phyloP scores from a whole-genome alignment of 768 basidiomycete species.

The Solioccasus polychromus region DNA sequence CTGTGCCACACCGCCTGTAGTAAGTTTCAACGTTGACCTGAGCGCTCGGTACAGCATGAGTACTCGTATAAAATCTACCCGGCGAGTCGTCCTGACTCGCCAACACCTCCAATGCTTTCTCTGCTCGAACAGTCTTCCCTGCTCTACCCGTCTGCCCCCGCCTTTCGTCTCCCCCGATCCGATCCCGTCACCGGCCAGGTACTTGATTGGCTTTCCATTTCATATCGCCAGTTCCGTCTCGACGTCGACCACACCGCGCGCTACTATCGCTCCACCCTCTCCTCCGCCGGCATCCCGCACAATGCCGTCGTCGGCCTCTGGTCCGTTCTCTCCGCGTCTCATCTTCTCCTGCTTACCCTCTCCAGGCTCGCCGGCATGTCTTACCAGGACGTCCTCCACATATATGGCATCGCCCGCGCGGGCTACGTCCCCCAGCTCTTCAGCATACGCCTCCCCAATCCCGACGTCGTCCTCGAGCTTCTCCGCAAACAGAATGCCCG shows the following conservation, averaged over 20 bases:
- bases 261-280: constrained; percentile 57
- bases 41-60: constrained; percentile 31
- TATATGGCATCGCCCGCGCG: constrained; percentile 73
- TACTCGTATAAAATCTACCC: constrained; percentile 31
- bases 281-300: constrained; percentile 42
- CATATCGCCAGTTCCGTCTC: constrained; percentile 58
- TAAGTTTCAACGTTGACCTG: constrained; percentile 36
- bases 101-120: background rate
- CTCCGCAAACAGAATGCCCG: constrained; percentile 58
- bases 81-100: no score
- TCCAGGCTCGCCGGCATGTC: constrained; percentile 70
- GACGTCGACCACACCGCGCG: constrained; percentile 67
- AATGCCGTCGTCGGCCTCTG: constrained; percentile 71
- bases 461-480: constrained; percentile 67
- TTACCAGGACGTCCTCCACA: constrained; percentile 67
- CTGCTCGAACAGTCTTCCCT: constrained; percentile 47
- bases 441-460: constrained; percentile 73
- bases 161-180: constrained; percentile 58
- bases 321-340: constrained; percentile 39
- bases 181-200: constrained; percentile 42
- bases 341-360: constrained; percentile 5
- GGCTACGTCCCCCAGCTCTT: constrained; percentile 78
- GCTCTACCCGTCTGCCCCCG: constrained; percentile 46
- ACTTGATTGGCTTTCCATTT: constrained; percentile 56
- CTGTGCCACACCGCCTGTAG: no score